A percentile compares a stretch with the other conserved stretches of the same genome.
Conservation (phyloP, 305 asterid genomes). For the Caryopteris hybrid region DNA sequence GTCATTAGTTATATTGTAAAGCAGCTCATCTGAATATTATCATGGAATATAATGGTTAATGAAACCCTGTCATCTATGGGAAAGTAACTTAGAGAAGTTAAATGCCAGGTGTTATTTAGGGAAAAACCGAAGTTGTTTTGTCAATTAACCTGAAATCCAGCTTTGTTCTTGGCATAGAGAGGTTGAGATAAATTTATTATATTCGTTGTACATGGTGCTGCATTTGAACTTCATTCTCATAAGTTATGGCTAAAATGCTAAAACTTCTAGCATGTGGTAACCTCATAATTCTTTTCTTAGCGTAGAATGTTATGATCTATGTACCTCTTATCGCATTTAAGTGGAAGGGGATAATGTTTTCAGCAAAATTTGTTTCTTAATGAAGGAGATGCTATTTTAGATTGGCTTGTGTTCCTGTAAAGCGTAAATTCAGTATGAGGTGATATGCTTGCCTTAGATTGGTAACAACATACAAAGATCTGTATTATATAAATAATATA, state of each 20-base stretch:
- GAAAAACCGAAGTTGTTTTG: background rate
- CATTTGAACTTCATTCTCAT: background rate
- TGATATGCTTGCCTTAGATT: conserved; percentile 3
- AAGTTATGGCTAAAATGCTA: background rate
- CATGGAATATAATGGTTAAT: background rate
- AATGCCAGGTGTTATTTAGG: background rate
- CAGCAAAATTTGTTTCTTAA: background rate
- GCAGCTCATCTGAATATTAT: background rate
- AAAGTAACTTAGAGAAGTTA: background rate
- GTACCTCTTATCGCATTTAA: background rate
- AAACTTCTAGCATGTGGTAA: background rate
- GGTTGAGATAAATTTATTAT: background rate
- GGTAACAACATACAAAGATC: background rate
- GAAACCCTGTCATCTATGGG: background rate
- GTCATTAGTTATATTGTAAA: background rate
- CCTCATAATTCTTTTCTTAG: background rate
- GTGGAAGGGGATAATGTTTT: background rate
- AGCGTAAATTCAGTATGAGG: background rate
- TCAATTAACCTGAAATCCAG: background rate
- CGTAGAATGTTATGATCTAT: background rate
- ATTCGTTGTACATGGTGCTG: background rate
- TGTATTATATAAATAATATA: background rate
- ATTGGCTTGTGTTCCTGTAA: background rate
- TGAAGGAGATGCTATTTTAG: background rate
- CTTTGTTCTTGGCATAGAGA: background rate